Evolutionary conservation across 2,329 filamentous ascomycete species (phyloP).

Genomic region (Pyricularia sp.): DNA sequence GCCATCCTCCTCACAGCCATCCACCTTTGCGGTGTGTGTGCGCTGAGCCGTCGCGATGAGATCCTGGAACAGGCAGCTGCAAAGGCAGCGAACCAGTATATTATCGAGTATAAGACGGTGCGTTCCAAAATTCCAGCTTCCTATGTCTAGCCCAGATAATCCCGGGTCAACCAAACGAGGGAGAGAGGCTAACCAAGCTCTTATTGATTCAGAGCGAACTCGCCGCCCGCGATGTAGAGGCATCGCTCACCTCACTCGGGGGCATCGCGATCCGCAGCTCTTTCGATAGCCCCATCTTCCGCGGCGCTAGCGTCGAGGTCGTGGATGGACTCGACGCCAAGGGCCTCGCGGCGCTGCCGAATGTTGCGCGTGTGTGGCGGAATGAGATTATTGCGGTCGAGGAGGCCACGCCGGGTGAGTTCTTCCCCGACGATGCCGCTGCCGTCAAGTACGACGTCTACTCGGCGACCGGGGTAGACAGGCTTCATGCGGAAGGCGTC

Average conservation of each 20-base stretch:
- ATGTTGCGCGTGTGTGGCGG: not conserved
- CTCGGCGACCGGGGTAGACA: constrained; percentile 6
- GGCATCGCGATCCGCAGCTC: constrained; percentile 8
- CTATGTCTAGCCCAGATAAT: not conserved
- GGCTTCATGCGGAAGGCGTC: not conserved
- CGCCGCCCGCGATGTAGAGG: not conserved
- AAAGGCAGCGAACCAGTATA: not conserved
- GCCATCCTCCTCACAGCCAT: not conserved
- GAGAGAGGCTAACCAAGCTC: not conserved
- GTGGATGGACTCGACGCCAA: constrained; percentile 13
- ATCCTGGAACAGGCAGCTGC: not conserved
- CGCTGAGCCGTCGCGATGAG: not conserved
- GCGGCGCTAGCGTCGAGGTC: constrained; percentile 16
- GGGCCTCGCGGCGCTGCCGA: not conserved
- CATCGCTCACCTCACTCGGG: not conserved
- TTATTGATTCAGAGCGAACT: not conserved
- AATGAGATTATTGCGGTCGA: not conserved
- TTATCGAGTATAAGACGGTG: not conserved
- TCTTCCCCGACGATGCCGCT: not conserved
- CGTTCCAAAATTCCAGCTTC: not conserved
- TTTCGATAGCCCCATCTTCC: constrained; percentile 16
- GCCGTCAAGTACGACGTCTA: constrained; percentile 11
- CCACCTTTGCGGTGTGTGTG: not conserved
- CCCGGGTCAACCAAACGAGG: not conserved
- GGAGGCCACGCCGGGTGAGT: not conserved